Evolutionary conservation across 257 asterid genomes (phyloP).

Genomic region (Cordia subcordata): DNA sequence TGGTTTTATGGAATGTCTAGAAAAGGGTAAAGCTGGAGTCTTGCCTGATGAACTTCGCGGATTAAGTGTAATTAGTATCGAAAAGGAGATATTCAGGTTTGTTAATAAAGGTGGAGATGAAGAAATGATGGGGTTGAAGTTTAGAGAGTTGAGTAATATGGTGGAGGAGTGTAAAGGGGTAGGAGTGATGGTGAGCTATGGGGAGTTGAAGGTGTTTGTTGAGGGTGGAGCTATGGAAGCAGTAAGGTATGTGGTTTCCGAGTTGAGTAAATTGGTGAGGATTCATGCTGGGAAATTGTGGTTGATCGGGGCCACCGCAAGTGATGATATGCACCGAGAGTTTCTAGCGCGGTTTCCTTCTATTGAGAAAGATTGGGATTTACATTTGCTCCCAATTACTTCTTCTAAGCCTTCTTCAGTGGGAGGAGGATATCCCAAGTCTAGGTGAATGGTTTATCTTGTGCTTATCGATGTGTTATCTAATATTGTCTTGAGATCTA

Average conservation of each 20-base stretch:
- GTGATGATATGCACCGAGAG: conserved; percentile 51
- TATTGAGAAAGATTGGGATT: conserved; percentile 68
- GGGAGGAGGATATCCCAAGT: conserved; percentile 51
- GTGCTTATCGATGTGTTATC: background rate
- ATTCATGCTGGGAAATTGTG: conserved; percentile 45
- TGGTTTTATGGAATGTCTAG: conserved; percentile 41
- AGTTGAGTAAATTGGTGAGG: conserved; percentile 49
- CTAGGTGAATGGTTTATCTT: conserved; percentile 33
- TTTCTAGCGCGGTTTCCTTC: conserved; percentile 51
- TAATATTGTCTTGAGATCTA: background rate
- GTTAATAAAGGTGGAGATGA: conserved; percentile 32
- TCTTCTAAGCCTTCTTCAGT: conserved; percentile 28
- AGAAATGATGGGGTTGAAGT: conserved; percentile 41
- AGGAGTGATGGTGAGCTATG: conserved; percentile 56
- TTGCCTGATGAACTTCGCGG: conserved; percentile 56
- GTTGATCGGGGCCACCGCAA: conserved; percentile 62
- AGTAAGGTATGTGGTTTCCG: conserved; percentile 38
- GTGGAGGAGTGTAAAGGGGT: conserved; percentile 35
- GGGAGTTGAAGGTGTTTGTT: conserved; percentile 59
- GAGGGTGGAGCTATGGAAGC: conserved; percentile 37
- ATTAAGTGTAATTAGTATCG: conserved; percentile 39
- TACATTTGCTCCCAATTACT: conserved; percentile 80
- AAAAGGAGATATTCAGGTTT: conserved; percentile 49
- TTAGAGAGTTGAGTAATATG: conserved; percentile 43
- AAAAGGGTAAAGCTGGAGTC: conserved; percentile 42